These are phyloP conservation scores for Penicillium decumbens DNA, from an alignment of 2,329 filamentous ascomycete species.

Conservation along the genomic window DNA sequence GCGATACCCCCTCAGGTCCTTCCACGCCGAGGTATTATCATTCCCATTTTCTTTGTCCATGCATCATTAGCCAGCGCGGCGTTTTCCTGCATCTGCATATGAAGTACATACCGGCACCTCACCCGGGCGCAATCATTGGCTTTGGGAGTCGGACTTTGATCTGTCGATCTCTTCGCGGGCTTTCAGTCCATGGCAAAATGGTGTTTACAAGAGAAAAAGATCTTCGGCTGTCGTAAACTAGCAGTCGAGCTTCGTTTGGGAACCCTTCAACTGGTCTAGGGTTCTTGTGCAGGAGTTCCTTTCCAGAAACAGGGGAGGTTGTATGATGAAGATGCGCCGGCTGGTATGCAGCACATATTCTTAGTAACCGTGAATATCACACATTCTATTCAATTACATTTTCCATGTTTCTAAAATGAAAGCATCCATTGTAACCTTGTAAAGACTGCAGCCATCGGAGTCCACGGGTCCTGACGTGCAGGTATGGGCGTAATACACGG, in stretches of 20 bases:
- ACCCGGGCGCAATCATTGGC: not conserved
- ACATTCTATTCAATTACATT: not conserved
- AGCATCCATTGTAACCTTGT: too few species aligned
- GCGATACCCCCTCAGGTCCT: constrained; percentile 13
- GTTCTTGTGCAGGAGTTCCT: not conserved
- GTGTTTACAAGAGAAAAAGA: constrained; percentile 1
- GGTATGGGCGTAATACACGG: not conserved
- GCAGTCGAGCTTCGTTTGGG: constrained; percentile 8
- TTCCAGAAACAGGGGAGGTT: constrained; percentile 5
- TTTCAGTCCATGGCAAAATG: constrained; percentile 5
- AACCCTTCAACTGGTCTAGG: not conserved
- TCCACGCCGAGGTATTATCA: constrained; percentile 8
- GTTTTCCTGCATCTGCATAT: constrained; percentile 19
- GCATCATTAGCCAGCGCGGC: constrained; percentile 24
- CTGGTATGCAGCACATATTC: constrained; percentile 16
- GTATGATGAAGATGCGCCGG: constrained; percentile 15
- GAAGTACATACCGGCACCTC: constrained; percentile 6
- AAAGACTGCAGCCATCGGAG: too few species aligned
- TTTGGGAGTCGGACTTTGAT: constrained; percentile 2
- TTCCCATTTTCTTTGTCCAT: constrained; percentile 7
- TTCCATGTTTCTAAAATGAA: not conserved
- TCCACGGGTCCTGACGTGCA: not conserved
- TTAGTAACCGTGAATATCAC: constrained; percentile 15
- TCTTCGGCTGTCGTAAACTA: constrained; percentile 16
- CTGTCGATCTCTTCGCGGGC: constrained; percentile 1